Conservation (phyloP, 306 rosid genomes). For the Castanospermum australe region DNA sequence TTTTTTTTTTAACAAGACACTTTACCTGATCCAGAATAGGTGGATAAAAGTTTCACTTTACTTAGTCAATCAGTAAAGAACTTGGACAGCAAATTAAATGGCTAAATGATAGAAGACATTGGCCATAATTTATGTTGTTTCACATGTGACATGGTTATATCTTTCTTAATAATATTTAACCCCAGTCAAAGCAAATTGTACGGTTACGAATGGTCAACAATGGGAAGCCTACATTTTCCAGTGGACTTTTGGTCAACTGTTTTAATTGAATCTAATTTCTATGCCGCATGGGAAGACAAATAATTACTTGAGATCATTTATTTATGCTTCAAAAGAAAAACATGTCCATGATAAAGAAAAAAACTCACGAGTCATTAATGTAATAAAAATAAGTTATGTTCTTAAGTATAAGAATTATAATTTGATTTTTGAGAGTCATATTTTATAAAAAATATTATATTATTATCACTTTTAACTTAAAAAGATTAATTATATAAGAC, state of each 20-base stretch:
- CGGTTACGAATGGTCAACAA: not conserved
- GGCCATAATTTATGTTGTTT: not conserved
- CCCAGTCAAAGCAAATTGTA: not conserved
- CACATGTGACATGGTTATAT: not conserved
- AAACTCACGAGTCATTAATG: too few species aligned
- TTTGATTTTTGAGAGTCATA: too few species aligned
- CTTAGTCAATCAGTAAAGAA: not conserved
- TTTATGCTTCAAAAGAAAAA: not conserved
- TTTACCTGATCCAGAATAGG: too few species aligned
- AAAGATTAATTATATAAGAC: too few species aligned
- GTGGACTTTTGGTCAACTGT: not conserved
- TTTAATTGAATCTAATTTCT: not conserved
- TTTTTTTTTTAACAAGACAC: too few species aligned
- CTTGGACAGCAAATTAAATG: not conserved
- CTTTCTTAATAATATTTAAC: not conserved
- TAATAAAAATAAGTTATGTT: too few species aligned
- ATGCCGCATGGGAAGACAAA: not conserved
- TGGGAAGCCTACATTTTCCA: not conserved
- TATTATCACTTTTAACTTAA: too few species aligned
- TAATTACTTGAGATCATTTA: not conserved
- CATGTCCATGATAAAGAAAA: not conserved
- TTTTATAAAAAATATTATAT: too few species aligned
- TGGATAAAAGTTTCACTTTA: too few species aligned
- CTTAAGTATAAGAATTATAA: too few species aligned
- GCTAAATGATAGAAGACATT: not conserved